Conservation (phyloP, 352 stramenopile species). For the Globisporangium solare region DNA sequence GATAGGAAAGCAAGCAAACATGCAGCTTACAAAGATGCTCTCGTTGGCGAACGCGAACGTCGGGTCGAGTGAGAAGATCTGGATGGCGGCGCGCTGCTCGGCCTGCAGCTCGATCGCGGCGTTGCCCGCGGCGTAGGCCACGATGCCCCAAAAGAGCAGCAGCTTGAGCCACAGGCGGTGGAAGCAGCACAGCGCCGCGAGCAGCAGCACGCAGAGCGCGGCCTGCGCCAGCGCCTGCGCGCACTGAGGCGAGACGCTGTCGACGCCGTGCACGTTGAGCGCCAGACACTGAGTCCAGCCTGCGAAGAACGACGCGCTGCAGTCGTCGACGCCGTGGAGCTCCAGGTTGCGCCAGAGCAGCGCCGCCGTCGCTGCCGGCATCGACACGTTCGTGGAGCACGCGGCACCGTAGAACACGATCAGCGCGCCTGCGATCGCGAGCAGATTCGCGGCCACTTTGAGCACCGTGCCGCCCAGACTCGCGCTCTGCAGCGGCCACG, state of each 20-base stretch:
- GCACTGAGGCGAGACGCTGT: constrained; percentile 9
- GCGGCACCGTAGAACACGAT: constrained; percentile 21
- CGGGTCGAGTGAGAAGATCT: constrained; percentile 69
- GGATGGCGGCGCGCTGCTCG: constrained; percentile 47
- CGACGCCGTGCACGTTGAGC: constrained; percentile 5
- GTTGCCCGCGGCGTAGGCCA: constrained; percentile 27
- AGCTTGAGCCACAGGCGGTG: constrained; percentile 58
- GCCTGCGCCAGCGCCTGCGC: constrained; percentile 16
- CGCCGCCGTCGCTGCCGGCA: neutral
- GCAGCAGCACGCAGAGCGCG: constrained; percentile 15
- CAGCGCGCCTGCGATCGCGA: constrained; percentile 18
- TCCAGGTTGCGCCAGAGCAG: constrained; percentile 28
- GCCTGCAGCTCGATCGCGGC: constrained; percentile 33
- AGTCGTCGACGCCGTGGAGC: constrained; percentile 5
- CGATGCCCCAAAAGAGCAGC: constrained; percentile 34
- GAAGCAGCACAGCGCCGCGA: constrained; percentile 33
- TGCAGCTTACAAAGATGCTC: constrained; percentile 77
- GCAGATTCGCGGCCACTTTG: constrained; percentile 37
- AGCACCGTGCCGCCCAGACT: constrained; percentile 18
- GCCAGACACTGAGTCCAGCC: constrained; percentile 11
- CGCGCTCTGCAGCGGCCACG: constrained; percentile 38
- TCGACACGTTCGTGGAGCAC: constrained; percentile 16
- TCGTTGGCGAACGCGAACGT: constrained; percentile 80
- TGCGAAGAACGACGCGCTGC: constrained; percentile 10
- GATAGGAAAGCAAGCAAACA: too few relatives aligned